Evolutionary conservation across 176 grass and related monocot species (phyloP), one percentile per base, ranked within the genome.

Genomic region (Raddia guianensis): DNA sequence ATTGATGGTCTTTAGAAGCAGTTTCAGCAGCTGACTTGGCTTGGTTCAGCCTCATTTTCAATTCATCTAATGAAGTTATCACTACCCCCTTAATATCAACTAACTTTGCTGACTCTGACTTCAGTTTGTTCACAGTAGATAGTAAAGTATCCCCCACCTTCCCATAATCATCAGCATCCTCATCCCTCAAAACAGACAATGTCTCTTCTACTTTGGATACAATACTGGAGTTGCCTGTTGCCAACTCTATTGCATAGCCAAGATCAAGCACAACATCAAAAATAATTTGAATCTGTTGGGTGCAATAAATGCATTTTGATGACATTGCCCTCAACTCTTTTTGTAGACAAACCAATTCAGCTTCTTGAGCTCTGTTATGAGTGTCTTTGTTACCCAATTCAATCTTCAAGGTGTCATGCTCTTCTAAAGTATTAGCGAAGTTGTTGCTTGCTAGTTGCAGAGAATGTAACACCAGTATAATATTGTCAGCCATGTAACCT

Each of bases 41-140:
- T 83, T 95, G 80, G 78, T 91, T 85, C 82, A 98, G 53, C 72
- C 67, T 90, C 59, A 60, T 78, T 68, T 88, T 89, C 56, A 93
- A 71, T 52, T 90, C 85, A 84, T 86, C 79, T 59, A 86, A 59
- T 9, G 77, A 82, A 86, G 86, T 72, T 75, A 75, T 27, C 66
- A 83, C 82, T 21, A 43, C 27, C 42, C 66, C 56, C 64, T 94
- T 90, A 61, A 80, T 21, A 70, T 76, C 50, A 71, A 66, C 66
- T 67, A 91, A 75, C 33, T 71, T 67, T 66, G 73, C 66, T 37
- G 72, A 79, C 20, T 75, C 81, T 20, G 66, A 74, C 71, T 71
- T 94, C 47, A 91, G 77, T 84, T 27, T 87, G 43, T 68, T 82
- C 34, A 80, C 66, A 2, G 73, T 63, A 72, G 68, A 80, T 64